phyloP scores from a whole-genome alignment of 129 eudicot genomes.

The Arctium minus region DNA sequence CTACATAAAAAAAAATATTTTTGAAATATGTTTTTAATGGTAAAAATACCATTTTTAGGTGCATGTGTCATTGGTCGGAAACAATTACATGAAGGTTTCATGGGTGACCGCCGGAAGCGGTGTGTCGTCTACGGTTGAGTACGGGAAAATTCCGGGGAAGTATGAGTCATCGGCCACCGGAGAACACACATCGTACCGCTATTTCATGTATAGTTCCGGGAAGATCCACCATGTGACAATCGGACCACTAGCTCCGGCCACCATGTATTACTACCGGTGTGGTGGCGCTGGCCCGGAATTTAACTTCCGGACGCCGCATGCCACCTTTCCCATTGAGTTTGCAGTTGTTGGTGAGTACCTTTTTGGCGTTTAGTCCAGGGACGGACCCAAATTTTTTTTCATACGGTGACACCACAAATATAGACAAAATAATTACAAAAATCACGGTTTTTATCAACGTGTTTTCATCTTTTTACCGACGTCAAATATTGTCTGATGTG shows the following conservation, averaged over 20 bases:
- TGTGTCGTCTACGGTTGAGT: constrained; percentile 50
- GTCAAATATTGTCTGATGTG: too few species aligned
- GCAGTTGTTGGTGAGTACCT: constrained; percentile 61
- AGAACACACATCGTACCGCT: constrained; percentile 48
- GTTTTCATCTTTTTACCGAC: too few species aligned
- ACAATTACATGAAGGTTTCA: constrained; percentile 58
- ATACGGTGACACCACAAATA: too few species aligned
- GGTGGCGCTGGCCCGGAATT: constrained; percentile 71
- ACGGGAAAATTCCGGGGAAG: constrained; percentile 48
- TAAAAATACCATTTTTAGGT: constrained; percentile 38
- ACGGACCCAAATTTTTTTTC: too few species aligned
- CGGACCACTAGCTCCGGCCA: constrained; percentile 71
- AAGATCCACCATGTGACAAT: constrained; percentile 62
- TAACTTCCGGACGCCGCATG: constrained; percentile 66
- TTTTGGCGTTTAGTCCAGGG: not conserved
- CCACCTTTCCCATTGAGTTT: constrained; percentile 65
- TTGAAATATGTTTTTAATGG: not conserved
- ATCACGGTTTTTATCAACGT: too few species aligned
- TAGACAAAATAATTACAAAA: too few species aligned
- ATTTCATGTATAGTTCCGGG: constrained; percentile 62
- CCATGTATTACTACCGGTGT: constrained; percentile 71
- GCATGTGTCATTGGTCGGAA: constrained; percentile 70
- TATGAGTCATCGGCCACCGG: constrained; percentile 58
- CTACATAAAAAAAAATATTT: too few species aligned
- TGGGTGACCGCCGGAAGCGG: constrained; percentile 49